Evolutionary conservation across 2,329 filamentous ascomycete species (phyloP).

Genomic region (Macrophomina tecta): DNA sequence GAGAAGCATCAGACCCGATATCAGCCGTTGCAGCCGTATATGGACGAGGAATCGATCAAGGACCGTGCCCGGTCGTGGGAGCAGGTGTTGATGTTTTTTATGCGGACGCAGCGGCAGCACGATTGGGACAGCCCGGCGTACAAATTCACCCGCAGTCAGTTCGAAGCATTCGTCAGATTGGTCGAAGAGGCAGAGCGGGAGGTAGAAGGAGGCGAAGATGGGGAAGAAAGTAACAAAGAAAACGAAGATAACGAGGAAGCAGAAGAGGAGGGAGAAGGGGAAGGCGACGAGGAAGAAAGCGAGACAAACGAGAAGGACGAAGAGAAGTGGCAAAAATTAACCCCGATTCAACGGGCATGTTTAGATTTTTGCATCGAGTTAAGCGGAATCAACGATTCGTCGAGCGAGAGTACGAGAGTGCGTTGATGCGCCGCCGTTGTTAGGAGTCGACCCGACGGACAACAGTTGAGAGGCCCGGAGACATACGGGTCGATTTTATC

Average conservation of each 20-base stretch:
- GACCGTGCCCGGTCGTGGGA: conserved; percentile 29
- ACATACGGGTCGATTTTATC: conserved; percentile 25
- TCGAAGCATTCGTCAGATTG: too few species aligned
- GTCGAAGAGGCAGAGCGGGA: too few species aligned
- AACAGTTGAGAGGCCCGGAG: conserved; percentile 31
- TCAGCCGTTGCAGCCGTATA: conserved; percentile 32
- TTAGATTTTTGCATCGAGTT: conserved; percentile 30
- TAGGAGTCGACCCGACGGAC: conserved; percentile 31
- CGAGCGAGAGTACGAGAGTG: conserved; percentile 32
- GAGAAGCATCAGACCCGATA: conserved; percentile 34
- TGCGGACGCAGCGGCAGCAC: conserved; percentile 26
- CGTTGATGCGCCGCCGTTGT: conserved; percentile 33
- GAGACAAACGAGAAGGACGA: too few species aligned
- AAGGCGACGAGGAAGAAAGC: too few species aligned
- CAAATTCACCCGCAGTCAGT: conserved; percentile 27
- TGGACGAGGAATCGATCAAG: conserved; percentile 30
- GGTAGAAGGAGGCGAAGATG: too few species aligned
- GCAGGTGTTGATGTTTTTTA: conserved; percentile 36
- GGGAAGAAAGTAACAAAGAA: too few species aligned
- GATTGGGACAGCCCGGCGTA: conserved; percentile 32
- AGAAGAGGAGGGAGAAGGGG: too few species aligned
- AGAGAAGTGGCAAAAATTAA: conserved; percentile 28
- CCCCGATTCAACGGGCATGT: conserved; percentile 10
- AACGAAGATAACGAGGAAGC: too few species aligned
- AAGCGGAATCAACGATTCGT: conserved; percentile 3